Evolutionary conservation across 768 basidiomycete genomes (phyloP), one percentile per base, ranked within the genome.

Genomic region (Lentinula lateritia): DNA sequence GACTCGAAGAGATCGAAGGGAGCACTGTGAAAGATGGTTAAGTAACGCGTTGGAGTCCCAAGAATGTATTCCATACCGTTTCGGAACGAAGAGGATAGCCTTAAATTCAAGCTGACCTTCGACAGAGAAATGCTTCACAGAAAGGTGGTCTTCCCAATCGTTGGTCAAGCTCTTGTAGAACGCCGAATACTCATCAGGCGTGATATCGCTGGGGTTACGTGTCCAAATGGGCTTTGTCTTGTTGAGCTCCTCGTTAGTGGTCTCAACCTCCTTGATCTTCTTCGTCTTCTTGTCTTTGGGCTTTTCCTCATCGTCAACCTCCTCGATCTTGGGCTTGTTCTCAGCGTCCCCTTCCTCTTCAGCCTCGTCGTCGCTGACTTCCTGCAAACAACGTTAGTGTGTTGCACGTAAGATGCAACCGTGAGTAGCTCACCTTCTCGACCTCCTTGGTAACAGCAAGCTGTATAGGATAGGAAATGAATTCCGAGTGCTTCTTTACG

Each of bases 171-270:
- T 94, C 87, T 99, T 99, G 88, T 99, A 99, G 87, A 99, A 99
- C 38, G 94, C 77, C 58, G 72, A 88, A 73, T 99, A 99, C 76
- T 98, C 97, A 70, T 99, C 97, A 20, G 82, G 65, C 36, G 88
- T 91, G 76, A 99, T 97, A 36, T 98, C 96, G 63, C 82, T 81
- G 64, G 97, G 97, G 78, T 98, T 98, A 72, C 97, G 92, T 63
- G 96, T 99, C 96, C 96, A 99, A 76, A 99, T 91, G 63, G 96
- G 97, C 81, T 99, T 99, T 65, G 95, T 98, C 88, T 98, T 98
- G 90, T 98, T 98, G 69, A 99, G 89, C 80, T 98, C 97, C 82
- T 98, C 95, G 75, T 95, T 93, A 69, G 90, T 85, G 63, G 84
- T 84, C 68, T 87, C 86, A 70, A 78, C 82, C 78, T 94, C 92